Percentiles rank a stretch among this genome's conserved stretches.
Conservation (phyloP, 2,329 filamentous ascomycete species). For the Fusarium sp. region DNA sequence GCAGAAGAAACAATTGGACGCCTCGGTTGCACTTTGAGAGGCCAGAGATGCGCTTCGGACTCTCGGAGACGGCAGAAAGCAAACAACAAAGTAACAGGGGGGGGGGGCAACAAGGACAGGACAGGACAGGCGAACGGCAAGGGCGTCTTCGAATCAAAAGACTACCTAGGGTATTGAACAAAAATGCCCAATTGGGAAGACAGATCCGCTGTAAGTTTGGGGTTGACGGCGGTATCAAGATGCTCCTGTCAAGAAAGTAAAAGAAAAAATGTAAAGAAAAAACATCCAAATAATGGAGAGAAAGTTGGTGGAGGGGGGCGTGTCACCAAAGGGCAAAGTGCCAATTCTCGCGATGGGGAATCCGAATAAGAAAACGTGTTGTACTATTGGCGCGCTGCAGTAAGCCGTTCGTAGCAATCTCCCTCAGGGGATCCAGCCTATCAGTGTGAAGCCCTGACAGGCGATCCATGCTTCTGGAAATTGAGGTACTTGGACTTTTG, state of each 20-base stretch:
- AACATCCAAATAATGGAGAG: background rate
- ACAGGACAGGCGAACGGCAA: conserved; percentile 23
- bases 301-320: conserved; percentile 15
- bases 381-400: conserved; percentile 39
- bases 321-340: conserved; percentile 9
- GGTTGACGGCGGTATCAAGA: background rate
- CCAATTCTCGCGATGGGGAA: conserved; percentile 29
- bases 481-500: conserved; percentile 12
- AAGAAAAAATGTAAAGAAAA: background rate
- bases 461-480: conserved; percentile 22
- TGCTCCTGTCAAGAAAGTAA: background rate
- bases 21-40: conserved; percentile 17
- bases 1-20: conserved; percentile 21
- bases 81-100: conserved; percentile 12
- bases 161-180: conserved; percentile 5
- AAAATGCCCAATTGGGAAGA: conserved; percentile 6
- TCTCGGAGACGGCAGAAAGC: background rate
- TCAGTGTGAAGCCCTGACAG: conserved; percentile 26
- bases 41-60: conserved; percentile 11
- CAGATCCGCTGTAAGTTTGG: background rate
- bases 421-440: conserved; percentile 32
- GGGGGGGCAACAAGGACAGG: background rate
- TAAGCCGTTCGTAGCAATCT: conserved; percentile 21
- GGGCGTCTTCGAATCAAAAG: conserved; percentile 12
- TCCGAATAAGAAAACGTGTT: conserved; percentile 45